Percentiles rank a stretch among this genome's conserved stretches.
Evolutionary conservation across 2,329 filamentous ascomycete species (phyloP).

Genomic region (Colletotrichum sublineola): DNA sequence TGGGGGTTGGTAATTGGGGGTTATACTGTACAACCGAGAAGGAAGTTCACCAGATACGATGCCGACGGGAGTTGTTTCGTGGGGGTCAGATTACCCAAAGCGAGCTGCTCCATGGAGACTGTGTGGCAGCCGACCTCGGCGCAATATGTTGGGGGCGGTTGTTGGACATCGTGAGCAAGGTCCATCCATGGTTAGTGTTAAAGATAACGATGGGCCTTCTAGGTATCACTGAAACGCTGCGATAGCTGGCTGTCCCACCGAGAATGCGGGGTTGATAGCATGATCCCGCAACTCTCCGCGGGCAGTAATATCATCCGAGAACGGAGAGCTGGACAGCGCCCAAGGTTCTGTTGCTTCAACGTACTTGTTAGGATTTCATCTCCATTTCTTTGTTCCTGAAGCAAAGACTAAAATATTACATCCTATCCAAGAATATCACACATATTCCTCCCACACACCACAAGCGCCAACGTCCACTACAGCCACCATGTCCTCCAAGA

Average conservation of each 20-base stretch:
- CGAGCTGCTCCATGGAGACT: not conserved
- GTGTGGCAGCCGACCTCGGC: not conserved
- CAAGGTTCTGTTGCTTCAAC: not conserved
- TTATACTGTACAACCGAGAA: too few relatives aligned
- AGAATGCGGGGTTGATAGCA: conserved; percentile 20
- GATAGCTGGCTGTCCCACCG: not conserved
- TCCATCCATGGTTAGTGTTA: not conserved
- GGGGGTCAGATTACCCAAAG: not conserved
- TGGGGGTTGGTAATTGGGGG: not conserved
- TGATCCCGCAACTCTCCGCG: conserved; percentile 13
- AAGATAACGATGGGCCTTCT: conserved; percentile 3
- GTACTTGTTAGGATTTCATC: not conserved
- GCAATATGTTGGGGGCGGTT: too few relatives aligned
- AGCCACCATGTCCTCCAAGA: conserved; percentile 47
- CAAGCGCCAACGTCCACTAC: not conserved
- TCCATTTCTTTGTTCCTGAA: not conserved
- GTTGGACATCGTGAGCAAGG: not conserved
- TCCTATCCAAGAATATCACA: too few relatives aligned
- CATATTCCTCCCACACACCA: not conserved
- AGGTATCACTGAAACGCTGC: not conserved
- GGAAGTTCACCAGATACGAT: not conserved
- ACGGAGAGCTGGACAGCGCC: not conserved
- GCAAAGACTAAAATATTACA: not conserved
- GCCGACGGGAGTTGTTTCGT: not conserved
- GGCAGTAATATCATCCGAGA: conserved; percentile 7